These are phyloP conservation scores for Aethionema arabicum DNA, from an alignment of 345 rosid species.

Conservation along the genomic window DNA sequence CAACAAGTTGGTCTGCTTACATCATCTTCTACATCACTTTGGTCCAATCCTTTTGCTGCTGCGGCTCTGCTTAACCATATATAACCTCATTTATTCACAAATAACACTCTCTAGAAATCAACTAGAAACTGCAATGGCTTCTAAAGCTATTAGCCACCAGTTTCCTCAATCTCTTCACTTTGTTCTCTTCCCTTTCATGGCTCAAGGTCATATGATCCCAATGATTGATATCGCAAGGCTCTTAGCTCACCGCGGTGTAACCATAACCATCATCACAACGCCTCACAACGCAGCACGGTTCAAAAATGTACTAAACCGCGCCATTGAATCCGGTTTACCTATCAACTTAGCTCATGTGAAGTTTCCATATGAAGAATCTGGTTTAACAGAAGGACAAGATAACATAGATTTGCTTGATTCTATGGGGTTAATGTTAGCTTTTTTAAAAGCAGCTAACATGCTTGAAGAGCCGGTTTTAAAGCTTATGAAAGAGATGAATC, in stretches of 20 bases:
- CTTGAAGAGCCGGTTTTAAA: conserved; percentile 35
- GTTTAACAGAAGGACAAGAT: conserved; percentile 43
- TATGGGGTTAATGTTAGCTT: conserved; percentile 10
- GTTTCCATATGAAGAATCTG: conserved; percentile 36
- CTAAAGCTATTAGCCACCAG: background rate
- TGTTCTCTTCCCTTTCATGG: conserved; percentile 56
- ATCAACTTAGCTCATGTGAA: conserved; percentile 29
- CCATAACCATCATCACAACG: conserved; percentile 48
- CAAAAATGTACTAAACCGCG: conserved; percentile 21
- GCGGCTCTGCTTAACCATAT: too few relatives aligned
- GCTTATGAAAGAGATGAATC: conserved; percentile 36
- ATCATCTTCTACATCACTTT: too few relatives aligned
- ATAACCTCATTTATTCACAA: too few relatives aligned
- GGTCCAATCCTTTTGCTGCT: too few relatives aligned
- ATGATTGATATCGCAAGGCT: conserved; percentile 50
- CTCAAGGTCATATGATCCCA: conserved; percentile 62
- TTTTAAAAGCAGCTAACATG: conserved; percentile 29
- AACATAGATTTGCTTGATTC: conserved; percentile 30
- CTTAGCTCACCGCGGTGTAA: conserved; percentile 44
- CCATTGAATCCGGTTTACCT: conserved; percentile 30
- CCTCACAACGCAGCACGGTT: conserved; percentile 37
- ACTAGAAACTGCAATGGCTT: conserved; percentile 1
- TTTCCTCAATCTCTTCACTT: conserved; percentile 38
- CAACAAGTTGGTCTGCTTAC: conserved; percentile 20
- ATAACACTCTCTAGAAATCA: too few relatives aligned